Base-by-base conservation (phyloP, 2,329 filamentous ascomycete species). In the Fonsecaea multimorphosa region DNA sequence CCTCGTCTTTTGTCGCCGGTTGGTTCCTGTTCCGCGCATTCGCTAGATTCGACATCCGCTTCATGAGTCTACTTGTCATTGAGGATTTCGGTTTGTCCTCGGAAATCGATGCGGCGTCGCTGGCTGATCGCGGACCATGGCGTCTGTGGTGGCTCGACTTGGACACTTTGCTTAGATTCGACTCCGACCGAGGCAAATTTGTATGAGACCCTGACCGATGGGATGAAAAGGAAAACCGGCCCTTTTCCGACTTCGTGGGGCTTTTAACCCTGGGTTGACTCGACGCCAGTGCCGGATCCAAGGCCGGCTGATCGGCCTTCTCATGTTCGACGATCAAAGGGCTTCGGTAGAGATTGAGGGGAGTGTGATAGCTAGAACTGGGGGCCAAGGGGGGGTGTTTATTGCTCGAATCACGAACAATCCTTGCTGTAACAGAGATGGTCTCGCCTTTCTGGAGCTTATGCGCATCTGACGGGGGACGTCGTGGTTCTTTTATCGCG, bases 341-440 rank as follows among this genome's bases (percentile, higher is more conserved):
- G 76, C 84, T 82, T 80, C 84, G 74, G 77, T 86, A 78, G 65
- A 85, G 75, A 70, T 83, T 82, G 44, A 83, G 71, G 27, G 67
- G 67, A 14, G 65, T 62, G 51, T 64, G 52, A 40, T 65, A 69
- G 52, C 59, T 67, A 12, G 67, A 69, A 58, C 67, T 69, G 7
- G 67, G 65, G 9, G 67, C 64, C 27, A 64, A 58, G 12, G 67
- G 67, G 55, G 67, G 67, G 27, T 67, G 67, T 55, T 67, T 67
- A 27, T 46, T 61, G 63, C 34, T 64, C 19, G 63, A 82, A 84
- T 72, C 90, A 55, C 92, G 87, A 40, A 96, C 82, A 68, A 96
- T 96, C 58, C 89, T 87, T 56, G 93, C 91, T 19, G 91, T 95
- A 11, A 97, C 93, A 53, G 93, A 93, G n/a, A 96, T 87, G 0